Base-by-base conservation (phyloP, 2,329 filamentous ascomycete species). In the Aureobasidium namibiae region DNA sequence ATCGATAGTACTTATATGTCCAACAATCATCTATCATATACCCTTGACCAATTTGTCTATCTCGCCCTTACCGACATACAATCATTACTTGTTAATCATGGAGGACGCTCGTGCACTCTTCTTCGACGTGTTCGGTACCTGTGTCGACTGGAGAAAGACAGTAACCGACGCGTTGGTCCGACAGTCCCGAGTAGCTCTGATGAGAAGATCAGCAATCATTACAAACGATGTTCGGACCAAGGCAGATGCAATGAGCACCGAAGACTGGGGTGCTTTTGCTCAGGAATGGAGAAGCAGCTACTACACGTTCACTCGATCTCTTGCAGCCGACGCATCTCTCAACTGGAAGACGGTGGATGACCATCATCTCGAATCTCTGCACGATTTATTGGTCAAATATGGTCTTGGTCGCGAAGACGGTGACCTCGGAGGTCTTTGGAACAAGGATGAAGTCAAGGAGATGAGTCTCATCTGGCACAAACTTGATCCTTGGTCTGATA, bases 121-220 rank as follows among this genome's bases (percentile, higher is more conserved):
- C 57, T 90, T 90, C 67, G 88, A 91, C 73, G 82, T 90, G 66
- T 91, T 92, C 71, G 88, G 88, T 64, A 94, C 90, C 1, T 83
- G 86, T 63, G 89, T 94, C 46, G 81, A 92, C 75, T 92, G 89
- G 88, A 85, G 88, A 60, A 77, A 76, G 39, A 83, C 84, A 1
- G 82, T 94, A 21, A 82, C 79, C 14, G 74, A 78, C 9, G 81
- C 82, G 57, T 79, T 94, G 49, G 69, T 73, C 24, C 68, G 76
- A 11, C 77, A 78, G 39, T 80, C 82, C 14, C 70, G 72, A 61
- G 65, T 66, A 2, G 74, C 76, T 2, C 75, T 85, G 46, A 78
- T 78, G 33, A 74, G 78, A 16, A 65, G 75, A 39, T 71, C 73
- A 36, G 68, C 71, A 58, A 73, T 75, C 14, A 69, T 85, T 6